Percentiles rank a stretch among this genome's conserved stretches.
Conservation (phyloP, 345 rosid species). For the Psidium guajava region DNA sequence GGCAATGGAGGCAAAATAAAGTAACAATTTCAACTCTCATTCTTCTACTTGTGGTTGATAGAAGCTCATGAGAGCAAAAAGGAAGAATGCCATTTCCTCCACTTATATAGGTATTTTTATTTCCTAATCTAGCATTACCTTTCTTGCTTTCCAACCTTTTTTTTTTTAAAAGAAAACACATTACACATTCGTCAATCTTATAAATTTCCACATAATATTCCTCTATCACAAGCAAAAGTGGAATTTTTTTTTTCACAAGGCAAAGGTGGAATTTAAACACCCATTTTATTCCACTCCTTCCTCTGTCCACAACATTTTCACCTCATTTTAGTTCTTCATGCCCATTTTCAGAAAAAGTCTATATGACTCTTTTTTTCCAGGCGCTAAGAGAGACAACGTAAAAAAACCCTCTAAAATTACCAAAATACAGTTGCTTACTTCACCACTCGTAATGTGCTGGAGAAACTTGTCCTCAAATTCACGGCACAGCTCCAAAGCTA, state of each 20-base stretch:
- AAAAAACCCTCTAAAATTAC: background rate
- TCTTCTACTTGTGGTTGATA: background rate
- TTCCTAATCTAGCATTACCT: background rate
- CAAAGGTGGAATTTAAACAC: background rate
- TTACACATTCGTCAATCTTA: background rate
- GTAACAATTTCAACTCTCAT: background rate
- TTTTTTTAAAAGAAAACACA: background rate
- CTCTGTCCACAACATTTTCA: background rate
- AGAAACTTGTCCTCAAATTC: constrained; percentile 95
- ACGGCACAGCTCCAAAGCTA: constrained; percentile 94
- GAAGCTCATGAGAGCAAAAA: background rate
- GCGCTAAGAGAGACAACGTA: background rate
- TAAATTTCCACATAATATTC: background rate
- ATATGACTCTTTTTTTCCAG: background rate
- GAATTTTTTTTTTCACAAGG: too few species aligned
- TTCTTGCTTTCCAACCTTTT: background rate
- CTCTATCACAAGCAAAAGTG: background rate
- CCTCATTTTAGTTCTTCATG: background rate
- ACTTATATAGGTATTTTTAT: background rate
- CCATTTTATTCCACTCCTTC: background rate
- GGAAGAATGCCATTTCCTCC: background rate
- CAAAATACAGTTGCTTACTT: constrained; percentile 40
- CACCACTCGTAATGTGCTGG: constrained; percentile 75
- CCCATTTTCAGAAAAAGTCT: background rate
- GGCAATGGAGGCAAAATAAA: too few species aligned